Evolutionary conservation across 345 rosid genomes (phyloP).

Genomic region (Gossypium mustelinum): DNA sequence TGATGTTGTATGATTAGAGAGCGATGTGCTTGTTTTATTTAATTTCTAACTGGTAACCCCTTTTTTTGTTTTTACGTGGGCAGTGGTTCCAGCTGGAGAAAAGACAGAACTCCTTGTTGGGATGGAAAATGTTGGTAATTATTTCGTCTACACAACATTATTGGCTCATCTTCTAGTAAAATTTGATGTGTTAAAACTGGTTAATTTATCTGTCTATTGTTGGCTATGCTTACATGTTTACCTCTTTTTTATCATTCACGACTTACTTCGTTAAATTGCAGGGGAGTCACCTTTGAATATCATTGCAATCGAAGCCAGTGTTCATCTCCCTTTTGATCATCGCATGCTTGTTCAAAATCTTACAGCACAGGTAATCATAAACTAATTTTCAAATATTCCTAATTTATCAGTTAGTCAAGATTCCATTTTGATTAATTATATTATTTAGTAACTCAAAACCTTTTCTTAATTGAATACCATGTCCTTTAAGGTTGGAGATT

Average conservation of each 20-base stretch:
- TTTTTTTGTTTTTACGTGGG: slow-evolving; percentile 8
- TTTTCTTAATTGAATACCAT: neutral
- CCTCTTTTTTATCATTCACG: neutral
- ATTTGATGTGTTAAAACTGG: neutral
- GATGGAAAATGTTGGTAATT: slow-evolving; percentile 76
- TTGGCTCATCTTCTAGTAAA: slow-evolving; percentile 6
- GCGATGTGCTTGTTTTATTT: neutral
- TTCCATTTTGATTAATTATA: neutral
- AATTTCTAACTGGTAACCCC: neutral
- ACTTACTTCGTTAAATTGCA: slow-evolving; percentile 26
- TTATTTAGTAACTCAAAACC: neutral
- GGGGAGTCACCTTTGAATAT: slow-evolving; percentile 59
- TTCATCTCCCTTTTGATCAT: slow-evolving; percentile 82
- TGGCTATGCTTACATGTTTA: neutral
- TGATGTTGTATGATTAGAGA: slow-evolving; percentile 1
- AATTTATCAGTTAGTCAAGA: neutral
- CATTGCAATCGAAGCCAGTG: slow-evolving; percentile 64
- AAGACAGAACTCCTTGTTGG: slow-evolving; percentile 83
- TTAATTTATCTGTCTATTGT: neutral
- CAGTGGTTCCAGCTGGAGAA: slow-evolving; percentile 73
- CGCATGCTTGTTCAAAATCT: slow-evolving; percentile 73
- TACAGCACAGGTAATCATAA: slow-evolving; percentile 55
- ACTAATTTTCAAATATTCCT: slow-evolving; percentile 1
- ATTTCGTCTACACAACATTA: neutral
- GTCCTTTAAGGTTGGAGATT: neutral